Conservation (phyloP, 2,329 filamentous ascomycete genomes). For the Orbilia ellipsospora region DNA sequence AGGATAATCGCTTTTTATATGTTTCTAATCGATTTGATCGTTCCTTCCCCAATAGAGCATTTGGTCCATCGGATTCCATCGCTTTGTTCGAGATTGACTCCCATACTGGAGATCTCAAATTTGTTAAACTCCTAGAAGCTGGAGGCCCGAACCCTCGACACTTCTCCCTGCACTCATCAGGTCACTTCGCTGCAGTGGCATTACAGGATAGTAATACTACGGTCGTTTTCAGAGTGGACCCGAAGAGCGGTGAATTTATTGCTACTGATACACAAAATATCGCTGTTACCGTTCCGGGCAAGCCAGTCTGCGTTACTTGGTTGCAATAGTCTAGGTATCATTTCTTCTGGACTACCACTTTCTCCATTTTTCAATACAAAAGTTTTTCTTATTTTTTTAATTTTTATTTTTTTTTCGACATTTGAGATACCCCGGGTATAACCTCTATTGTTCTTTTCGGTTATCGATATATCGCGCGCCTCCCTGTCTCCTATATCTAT, state of each 20-base stretch:
- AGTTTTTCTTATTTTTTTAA: neutral
- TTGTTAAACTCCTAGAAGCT: constrained; percentile 70
- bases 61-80: constrained; percentile 70
- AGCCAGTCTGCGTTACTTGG: constrained; percentile 45
- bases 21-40: constrained; percentile 75
- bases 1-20: constrained; percentile 72
- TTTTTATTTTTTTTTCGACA: neutral
- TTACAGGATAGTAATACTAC: constrained; percentile 72
- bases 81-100: constrained; percentile 71
- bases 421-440: constrained; percentile 25
- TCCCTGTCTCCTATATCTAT: neutral
- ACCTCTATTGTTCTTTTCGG: no score
- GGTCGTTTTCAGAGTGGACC: constrained; percentile 72
- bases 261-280: constrained; percentile 16
- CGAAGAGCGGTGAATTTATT: constrained; percentile 69
- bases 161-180: constrained; percentile 74
- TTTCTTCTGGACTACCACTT: neutral
- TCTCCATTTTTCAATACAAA: neutral
- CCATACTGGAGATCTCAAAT: constrained; percentile 68
- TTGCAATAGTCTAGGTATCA: constrained; percentile 8
- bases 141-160: constrained; percentile 75
- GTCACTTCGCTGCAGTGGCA: constrained; percentile 73
- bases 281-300: constrained; percentile 5
- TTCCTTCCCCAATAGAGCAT: constrained; percentile 63
- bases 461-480: neutral